phyloP scores from a whole-genome alignment of 345 rosid genomes.

The Lepidium aucheri region DNA sequence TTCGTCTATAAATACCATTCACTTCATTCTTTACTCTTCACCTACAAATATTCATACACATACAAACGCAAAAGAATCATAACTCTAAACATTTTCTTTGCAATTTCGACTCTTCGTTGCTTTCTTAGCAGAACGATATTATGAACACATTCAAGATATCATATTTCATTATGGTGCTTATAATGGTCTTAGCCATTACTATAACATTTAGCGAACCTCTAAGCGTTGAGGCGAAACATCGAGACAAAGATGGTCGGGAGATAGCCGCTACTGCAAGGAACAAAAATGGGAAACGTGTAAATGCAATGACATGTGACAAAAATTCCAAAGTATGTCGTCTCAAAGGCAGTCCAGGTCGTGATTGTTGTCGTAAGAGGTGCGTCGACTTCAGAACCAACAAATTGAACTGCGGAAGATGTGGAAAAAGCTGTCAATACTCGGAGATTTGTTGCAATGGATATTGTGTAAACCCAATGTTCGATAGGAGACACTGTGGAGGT shows the following conservation, averaged over 20 bases:
- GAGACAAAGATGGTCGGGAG: background rate
- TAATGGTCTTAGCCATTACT: constrained; percentile 22
- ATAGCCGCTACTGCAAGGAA: background rate
- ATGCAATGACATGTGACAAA: constrained; percentile 37
- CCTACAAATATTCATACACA: constrained; percentile 11
- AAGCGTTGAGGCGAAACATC: constrained; percentile 10
- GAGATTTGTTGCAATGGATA: constrained; percentile 49
- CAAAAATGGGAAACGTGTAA: constrained; percentile 2
- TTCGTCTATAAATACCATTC: constrained; percentile 20
- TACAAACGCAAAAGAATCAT: background rate
- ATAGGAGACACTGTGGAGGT: constrained; percentile 49
- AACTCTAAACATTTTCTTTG: background rate
- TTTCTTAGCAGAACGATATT: background rate
- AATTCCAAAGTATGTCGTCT: constrained; percentile 41
- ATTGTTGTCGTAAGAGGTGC: constrained; percentile 53
- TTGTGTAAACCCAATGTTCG: constrained; percentile 51
- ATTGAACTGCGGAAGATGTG: constrained; percentile 49
- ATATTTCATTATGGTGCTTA: constrained; percentile 8
- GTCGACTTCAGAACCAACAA: constrained; percentile 36
- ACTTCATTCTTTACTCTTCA: constrained; percentile 21
- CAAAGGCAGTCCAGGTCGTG: constrained; percentile 44
- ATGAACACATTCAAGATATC: constrained; percentile 26
- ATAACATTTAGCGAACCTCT: constrained; percentile 11
- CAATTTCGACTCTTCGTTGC: background rate
- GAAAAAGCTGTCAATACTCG: constrained; percentile 39